These are phyloP conservation scores for Lodderomyces orthopsilosis DNA, from an alignment of 1,139 yeast genomes.

Conservation along the genomic window DNA sequence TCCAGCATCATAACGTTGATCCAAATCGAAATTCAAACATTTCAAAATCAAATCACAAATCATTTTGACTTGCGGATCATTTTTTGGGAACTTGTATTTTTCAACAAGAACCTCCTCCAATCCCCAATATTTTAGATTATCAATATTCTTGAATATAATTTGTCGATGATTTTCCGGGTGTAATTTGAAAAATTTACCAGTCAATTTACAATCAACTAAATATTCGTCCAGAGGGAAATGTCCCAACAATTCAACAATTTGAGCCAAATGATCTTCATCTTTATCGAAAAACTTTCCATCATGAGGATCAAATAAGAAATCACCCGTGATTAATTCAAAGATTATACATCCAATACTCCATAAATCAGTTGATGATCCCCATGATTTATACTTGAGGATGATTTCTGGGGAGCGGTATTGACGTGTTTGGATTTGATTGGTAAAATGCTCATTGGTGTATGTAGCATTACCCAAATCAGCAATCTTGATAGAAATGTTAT, in stretches of 20 bases:
- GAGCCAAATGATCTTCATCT: conserved; percentile 87
- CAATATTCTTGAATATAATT: conserved; percentile 52
- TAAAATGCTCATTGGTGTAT: conserved; percentile 67
- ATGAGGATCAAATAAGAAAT: conserved; percentile 80
- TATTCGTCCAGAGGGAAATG: conserved; percentile 50
- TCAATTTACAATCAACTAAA: conserved; percentile 49
- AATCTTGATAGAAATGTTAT: conserved; percentile 42
- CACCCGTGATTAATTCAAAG: conserved; percentile 82
- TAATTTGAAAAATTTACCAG: conserved; percentile 52
- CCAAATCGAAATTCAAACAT: conserved; percentile 35
- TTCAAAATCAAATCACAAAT: conserved; percentile 39
- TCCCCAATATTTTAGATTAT: conserved; percentile 67
- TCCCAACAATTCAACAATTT: conserved; percentile 66
- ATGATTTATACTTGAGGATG: conserved; percentile 55
- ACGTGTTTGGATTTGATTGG: conserved; percentile 82
- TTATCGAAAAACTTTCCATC: conserved; percentile 45
- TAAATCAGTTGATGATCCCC: conserved; percentile 84
- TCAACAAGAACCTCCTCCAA: conserved; percentile 64
- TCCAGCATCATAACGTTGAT: conserved; percentile 37
- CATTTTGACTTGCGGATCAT: conserved; percentile 29
- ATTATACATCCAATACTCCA: conserved; percentile 85
- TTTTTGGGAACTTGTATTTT: conserved; percentile 40
- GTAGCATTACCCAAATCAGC: conserved; percentile 91
- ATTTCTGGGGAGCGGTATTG: conserved; percentile 86
- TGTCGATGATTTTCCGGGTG: conserved; percentile 29